Base-by-base conservation (phyloP, 2,329 filamentous ascomycete species). In the Ceratocystiopsis sp. region DNA sequence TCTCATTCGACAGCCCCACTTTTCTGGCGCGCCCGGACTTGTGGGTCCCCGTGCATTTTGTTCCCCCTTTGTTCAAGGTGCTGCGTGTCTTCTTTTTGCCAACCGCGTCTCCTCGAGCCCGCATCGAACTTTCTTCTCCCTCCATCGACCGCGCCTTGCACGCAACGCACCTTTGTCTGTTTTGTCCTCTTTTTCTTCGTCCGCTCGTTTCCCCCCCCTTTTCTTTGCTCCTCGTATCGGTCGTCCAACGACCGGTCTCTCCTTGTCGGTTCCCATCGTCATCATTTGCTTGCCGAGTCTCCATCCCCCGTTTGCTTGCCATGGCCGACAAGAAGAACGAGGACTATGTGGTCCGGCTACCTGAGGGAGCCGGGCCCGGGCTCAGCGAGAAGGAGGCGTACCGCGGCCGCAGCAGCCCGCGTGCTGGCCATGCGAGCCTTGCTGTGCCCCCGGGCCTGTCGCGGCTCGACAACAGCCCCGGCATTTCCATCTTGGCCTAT, bases 301-400 rank as follows among this genome's bases (percentile, higher is more conserved):
- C 25, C 6, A 11, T 29, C 25, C 7, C 25, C 2, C n/a, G n/a
- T n/a, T 29, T 29, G 25, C 15, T 38, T 18, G 69, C 54, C 51
- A 93, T 93, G 85, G 71, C 80, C 56, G 83, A 91, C 68, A 86
- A 87, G 60, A 93, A 91, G 71, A 91, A 84, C 62, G 80, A 83
- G 58, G 83, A 91, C 58, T 84, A 79, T 56, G 65, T 72, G 49
- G 70, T 84, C 58, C 75, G 80, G 54, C 75, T 84, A 67, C 73
- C 73, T 54, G 78, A 81, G 47, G 67, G 69, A 55, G 25, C 25
- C 25, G 25, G 25, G 2, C 10, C 25, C 10, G 25, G 25, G 25
- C 25, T 29, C 25, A 29, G 5, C 6, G 61, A 76, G 61, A 65
- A 69, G 58, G 62, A 70, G 54, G 55, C 65, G 51, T 74, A 73